Conservation (phyloP, 73 alveolate genomes). For the Paraurostyla sp. region DNA sequence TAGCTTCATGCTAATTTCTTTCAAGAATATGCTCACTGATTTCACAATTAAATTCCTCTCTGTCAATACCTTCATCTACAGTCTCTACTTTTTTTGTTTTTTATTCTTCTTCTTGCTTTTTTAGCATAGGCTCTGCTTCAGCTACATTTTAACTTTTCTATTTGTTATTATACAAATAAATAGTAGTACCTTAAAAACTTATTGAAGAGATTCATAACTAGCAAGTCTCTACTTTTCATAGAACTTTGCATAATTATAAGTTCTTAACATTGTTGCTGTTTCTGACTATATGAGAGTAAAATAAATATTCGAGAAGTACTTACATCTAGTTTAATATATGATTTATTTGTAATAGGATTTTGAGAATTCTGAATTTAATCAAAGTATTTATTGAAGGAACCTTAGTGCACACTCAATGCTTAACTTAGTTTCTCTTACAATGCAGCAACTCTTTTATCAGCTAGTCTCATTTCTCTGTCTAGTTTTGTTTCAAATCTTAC, state of each 20-base stretch:
- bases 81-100: not conserved
- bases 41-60: slow-evolving; percentile 50
- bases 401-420: not conserved
- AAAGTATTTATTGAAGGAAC: not conserved
- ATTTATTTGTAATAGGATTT: not conserved
- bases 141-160: slow-evolving; percentile 11
- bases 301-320: not conserved
- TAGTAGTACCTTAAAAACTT: not conserved
- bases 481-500: slow-evolving; percentile 10
- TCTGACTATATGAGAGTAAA: not conserved
- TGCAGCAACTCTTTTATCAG: slow-evolving; percentile 26
- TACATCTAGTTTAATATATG: not conserved
- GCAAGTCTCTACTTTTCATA: slow-evolving; percentile 21
- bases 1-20: slow-evolving; percentile 33
- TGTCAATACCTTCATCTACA: slow-evolving; percentile 54
- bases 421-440: not conserved
- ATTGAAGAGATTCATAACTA: not conserved
- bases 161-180: not conserved
- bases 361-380: not conserved
- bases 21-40: slow-evolving; percentile 52
- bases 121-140: slow-evolving; percentile 24
- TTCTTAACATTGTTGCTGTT: not conserved
- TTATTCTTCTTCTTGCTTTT: not conserved
- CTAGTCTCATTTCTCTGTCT: slow-evolving; percentile 35
- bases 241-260: slow-evolving; percentile 25